Evolutionary conservation across 495 filamentous ascomycete genomes (phyloP).

Genomic region (Paragyromitra xinjiangensis): DNA sequence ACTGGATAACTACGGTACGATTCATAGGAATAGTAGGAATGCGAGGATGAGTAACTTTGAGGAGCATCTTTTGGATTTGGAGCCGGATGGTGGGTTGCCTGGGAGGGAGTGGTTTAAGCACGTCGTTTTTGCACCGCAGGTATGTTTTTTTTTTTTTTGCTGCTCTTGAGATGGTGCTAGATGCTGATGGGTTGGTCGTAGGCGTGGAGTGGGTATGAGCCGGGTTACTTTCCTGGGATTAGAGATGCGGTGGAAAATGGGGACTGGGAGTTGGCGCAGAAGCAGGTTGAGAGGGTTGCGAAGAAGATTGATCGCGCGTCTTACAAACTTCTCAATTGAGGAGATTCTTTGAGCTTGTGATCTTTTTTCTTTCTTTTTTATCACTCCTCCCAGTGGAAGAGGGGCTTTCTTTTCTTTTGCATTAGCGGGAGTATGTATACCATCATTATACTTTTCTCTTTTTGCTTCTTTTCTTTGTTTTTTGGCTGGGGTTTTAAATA

Average conservation of each 20-base stretch:
- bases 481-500: conserved; percentile 4
- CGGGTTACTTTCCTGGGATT: conserved; percentile 82
- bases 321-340: conserved; percentile 59
- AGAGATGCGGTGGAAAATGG: conserved; percentile 78
- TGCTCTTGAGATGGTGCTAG: background rate
- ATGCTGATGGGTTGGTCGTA: conserved; percentile 56
- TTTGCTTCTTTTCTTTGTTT: background rate
- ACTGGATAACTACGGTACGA: conserved; percentile 60
- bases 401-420: conserved; percentile 5
- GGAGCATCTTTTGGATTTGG: conserved; percentile 78
- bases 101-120: conserved; percentile 95
- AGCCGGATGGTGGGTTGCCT: conserved; percentile 72
- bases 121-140: conserved; percentile 84
- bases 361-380: conserved; percentile 10
- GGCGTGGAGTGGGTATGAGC: conserved; percentile 78
- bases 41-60: conserved; percentile 80
- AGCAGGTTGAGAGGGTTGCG: conserved; percentile 76
- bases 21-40: conserved; percentile 63
- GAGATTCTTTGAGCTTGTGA: background rate
- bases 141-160: conserved; percentile 48
- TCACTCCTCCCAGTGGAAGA: background rate
- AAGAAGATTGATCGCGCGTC: conserved; percentile 72
- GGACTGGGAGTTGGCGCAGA: conserved; percentile 75
- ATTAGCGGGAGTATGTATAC: conserved; percentile 56
- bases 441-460: conserved; percentile 49